phyloP scores from a whole-genome alignment of 331 rosid genomes.

The Pyracantha coccinea region DNA sequence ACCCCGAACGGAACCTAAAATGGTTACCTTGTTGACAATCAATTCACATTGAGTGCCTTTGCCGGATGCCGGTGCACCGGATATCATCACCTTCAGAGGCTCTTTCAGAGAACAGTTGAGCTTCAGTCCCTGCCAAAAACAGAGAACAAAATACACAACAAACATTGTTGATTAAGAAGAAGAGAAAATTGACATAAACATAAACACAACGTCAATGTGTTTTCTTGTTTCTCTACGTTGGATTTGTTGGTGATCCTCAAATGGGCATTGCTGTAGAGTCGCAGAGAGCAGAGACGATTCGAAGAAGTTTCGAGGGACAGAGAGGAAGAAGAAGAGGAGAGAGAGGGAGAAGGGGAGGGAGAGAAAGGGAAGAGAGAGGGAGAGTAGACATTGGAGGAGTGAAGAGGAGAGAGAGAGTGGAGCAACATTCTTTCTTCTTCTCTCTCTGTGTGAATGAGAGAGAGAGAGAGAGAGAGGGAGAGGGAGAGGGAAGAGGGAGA shows the following conservation, averaged over 20 bases:
- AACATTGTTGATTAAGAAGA: background rate
- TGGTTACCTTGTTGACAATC: conserved; percentile 57
- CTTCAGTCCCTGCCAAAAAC: conserved; percentile 32
- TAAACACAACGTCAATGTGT: background rate
- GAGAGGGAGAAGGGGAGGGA: conserved; percentile 13
- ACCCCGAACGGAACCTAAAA: background rate
- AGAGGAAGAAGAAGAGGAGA: conserved; percentile 16
- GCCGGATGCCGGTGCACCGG: conserved; percentile 97
- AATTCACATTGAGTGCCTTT: conserved; percentile 95
- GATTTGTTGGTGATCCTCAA: conserved; percentile 26
- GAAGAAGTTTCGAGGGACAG: conserved; percentile 30
- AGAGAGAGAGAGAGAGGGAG: conserved; percentile 1
- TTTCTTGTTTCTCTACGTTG: conserved; percentile 26
- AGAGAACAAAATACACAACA: conserved; percentile 2
- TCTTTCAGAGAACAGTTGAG: conserved; percentile 49
- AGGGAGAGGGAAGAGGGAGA: no score
- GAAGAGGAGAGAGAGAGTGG: conserved; percentile 34
- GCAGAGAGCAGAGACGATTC: conserved; percentile 32
- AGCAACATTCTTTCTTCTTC: conserved; percentile 35
- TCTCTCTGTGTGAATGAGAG: background rate
- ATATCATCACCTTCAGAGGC: conserved; percentile 85
- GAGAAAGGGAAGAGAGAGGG: conserved; percentile 33
- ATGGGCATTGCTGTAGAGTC: conserved; percentile 13
- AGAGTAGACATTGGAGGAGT: conserved; percentile 29
- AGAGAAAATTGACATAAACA: background rate